phyloP scores from a whole-genome alignment of 305 asterid species.

The Rubia occidens region DNA sequence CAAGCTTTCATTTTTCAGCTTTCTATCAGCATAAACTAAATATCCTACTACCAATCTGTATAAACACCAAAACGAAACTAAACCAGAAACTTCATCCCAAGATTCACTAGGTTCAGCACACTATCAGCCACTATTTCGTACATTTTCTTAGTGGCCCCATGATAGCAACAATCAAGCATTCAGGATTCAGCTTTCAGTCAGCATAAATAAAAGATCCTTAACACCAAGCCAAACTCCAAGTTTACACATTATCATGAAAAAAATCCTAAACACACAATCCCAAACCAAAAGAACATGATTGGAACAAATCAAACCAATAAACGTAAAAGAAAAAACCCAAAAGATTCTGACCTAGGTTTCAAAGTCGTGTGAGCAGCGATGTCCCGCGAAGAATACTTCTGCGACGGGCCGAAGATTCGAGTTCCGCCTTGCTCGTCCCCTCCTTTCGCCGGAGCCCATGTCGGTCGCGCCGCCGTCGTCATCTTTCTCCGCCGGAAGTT shows the following conservation, averaged over 20 bases:
- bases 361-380: constrained; percentile 84
- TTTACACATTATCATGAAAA: too few relatives aligned
- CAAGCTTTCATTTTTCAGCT: too few relatives aligned
- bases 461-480: constrained; percentile 98
- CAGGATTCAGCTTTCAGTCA: not conserved
- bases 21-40: not conserved
- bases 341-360: constrained; percentile 55
- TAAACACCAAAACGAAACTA: not conserved
- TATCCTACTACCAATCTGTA: not conserved
- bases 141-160: too few relatives aligned
- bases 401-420: constrained; percentile 86
- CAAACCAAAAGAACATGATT: not conserved
- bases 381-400: constrained; percentile 87
- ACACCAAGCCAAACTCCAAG: not conserved
- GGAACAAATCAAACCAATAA: not conserved
- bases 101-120: not conserved
- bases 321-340: not conserved
- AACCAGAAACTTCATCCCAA: not conserved
- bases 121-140: not conserved
- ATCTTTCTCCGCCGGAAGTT: constrained; percentile 15
- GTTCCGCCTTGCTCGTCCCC: constrained; percentile 95
- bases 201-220: not conserved
- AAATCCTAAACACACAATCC: not conserved
- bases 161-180: not conserved
- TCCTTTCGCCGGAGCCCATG: constrained; percentile 99